Evolutionary conservation across 1,284 basidiomycete species (phyloP), one percentile per base, ranked within the genome.

Genomic region (Peniophora sp.): DNA sequence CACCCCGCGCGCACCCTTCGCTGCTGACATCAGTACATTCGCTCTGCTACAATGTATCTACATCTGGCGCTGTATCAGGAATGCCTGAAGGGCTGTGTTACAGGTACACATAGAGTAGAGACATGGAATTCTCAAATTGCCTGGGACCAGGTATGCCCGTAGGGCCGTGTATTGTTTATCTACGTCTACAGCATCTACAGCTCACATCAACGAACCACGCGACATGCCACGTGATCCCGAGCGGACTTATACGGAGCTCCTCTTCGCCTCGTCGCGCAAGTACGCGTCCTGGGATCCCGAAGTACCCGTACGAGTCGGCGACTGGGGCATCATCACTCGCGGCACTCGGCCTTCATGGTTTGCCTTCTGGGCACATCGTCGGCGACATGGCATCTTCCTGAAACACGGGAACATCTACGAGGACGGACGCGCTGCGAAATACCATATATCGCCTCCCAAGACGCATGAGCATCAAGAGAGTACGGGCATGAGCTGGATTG

Each of bases 271-370:
- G 19, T 59, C 58, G 48, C 56, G 55, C 27, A 65, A 65, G 49
- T 66, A 65, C 50, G 59, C 61, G n/a, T 64, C 54, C 49, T 65
- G 64, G 65, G 65, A 66, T 48, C 64, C 64, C 20, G 65, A 66
- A 50, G 54, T 64, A 10, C 32, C 51, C 3, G 47, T 65, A 10
- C 52, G 58, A 25, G 60, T 61, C 16, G 65, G 64, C 3, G 65
- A 66, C 55, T 65, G 59, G 51, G 64, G 65, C 3, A 51, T 56
- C 35, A 60, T 65, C 32, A 62, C 61, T 6, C 19, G 48, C 9
- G 62, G 63, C 9, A 50, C 38, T 16, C 19, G 44, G 12, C 9
- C 20, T 3, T 51, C 54, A 24, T 32, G 27, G 27, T 32, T 6
- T 32, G 50, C 52, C 6, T 60, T 62, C 48, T 65, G 60, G 61